Evolutionary conservation across 345 rosid species (phyloP), one percentile per base, ranked within the genome.

Genomic region (Hibiscus trionum): DNA sequence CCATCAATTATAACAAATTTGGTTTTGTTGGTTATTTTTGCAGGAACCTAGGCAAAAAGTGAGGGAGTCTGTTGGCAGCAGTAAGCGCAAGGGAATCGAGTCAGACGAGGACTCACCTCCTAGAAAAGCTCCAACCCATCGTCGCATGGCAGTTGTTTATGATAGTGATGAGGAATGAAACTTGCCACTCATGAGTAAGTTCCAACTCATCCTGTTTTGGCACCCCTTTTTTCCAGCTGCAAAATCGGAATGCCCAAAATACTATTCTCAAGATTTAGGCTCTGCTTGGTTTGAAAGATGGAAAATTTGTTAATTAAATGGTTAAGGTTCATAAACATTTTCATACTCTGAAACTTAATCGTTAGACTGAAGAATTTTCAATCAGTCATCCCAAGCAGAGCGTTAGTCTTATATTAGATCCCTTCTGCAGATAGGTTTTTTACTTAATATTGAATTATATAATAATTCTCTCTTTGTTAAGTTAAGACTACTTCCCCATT

Each of bases 91-190:
- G 75, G 98, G 87, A 70, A 82, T 95, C 3, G 96, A 90, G 83
- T 90, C 98, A 0, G 99, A 95, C 26, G 98, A 95, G 72, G 96
- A 92, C 11, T 90, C 97, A 68, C 89, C 88, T 35, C 97, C 87
- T 14, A 87, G 94, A 73, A 95, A 92, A 84, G 83, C 76, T 75
- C 77, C 92, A 3, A 74, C 86, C 12, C 96, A 90, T 68, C 91
- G 97, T 1, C 87, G 97, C 39, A 85, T 85, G 93, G 87, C 99
- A 12, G 91, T 95, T 70, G 88, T 90, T 78, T 89, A 82, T 65
- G 98, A 95, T 71, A 90, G 98, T 68, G 98, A 95, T 37, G 99
- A 95, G 73, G 97, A 95, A 61, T 82, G 72, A 82, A 59, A 69
- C 57, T 29, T 63, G 17, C 26, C 33, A 29, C 24, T 11, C 50